phyloP scores from a whole-genome alignment of 2,329 filamentous ascomycete species.

The Aspergillus versicolor region DNA sequence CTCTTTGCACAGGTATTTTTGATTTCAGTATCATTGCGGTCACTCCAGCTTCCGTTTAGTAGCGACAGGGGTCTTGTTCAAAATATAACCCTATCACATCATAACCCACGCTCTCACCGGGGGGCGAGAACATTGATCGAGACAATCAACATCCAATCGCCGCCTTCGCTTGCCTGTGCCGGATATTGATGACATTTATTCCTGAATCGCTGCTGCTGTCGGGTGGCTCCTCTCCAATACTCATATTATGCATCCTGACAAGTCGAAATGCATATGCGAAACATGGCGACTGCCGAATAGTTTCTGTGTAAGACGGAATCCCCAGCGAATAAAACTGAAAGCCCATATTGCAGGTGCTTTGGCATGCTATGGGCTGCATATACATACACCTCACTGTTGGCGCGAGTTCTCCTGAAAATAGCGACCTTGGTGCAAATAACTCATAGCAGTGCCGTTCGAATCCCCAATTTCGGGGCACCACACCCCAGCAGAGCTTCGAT shows the following conservation, averaged over 20 bases:
- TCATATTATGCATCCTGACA: slow-evolving; percentile 1
- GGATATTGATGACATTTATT: not conserved
- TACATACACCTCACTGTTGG: not conserved
- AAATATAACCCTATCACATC: not conserved
- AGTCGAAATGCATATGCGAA: not conserved
- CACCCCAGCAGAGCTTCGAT: not conserved
- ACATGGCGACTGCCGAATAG: not conserved
- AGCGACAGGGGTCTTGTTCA: not conserved
- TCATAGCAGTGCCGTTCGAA: not conserved
- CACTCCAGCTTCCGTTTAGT: not conserved
- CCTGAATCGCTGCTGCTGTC: not conserved
- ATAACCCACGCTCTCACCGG: not conserved
- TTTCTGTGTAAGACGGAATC: not conserved
- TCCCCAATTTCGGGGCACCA: not conserved
- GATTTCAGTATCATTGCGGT: not conserved
- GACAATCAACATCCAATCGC: not conserved
- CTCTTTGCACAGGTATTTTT: not conserved
- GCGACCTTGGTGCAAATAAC: not conserved
- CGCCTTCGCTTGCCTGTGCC: not conserved
- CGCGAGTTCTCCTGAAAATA: not conserved
- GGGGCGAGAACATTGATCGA: not conserved
- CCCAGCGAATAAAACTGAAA: not conserved
- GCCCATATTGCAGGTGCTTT: not conserved
- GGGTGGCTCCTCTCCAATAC: not conserved
- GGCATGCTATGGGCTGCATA: not conserved